Conservation (phyloP, 2,329 filamentous ascomycete species). For the Cryphonectria nitschkei region DNA sequence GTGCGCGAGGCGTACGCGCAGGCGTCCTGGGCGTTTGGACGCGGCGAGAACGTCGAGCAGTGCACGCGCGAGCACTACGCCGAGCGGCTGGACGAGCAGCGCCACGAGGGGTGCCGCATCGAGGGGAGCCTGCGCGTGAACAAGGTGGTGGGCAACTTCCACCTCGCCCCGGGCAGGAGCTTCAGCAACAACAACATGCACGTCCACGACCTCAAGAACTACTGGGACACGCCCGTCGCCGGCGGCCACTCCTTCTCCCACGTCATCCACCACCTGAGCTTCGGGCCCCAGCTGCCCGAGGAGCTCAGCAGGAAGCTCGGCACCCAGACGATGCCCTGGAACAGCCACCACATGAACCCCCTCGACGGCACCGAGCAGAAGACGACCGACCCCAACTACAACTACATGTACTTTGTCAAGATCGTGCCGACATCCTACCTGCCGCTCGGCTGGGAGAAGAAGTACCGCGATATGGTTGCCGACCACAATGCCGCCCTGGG, state of each 20-base stretch:
- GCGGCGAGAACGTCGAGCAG: constrained; percentile 91
- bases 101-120: constrained; percentile 90
- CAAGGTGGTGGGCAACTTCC: constrained; percentile 98
- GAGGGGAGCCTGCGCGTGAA: constrained; percentile 93
- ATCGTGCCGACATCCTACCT: constrained; percentile 96
- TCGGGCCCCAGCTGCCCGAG: constrained; percentile 88
- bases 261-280: constrained; percentile 83
- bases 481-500: constrained; percentile 68
- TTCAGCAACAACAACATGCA: constrained; percentile 98
- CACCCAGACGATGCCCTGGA: constrained; percentile 65
- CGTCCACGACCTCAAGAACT: constrained; percentile 96
- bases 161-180: constrained; percentile 92
- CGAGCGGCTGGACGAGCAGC: constrained; percentile 84
- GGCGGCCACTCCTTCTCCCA: constrained; percentile 87
- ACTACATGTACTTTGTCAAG: constrained; percentile 99
- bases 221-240: constrained; percentile 73
- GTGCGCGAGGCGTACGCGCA: constrained; percentile 92
- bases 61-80: constrained; percentile 93
- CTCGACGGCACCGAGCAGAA: constrained; percentile 79
- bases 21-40: constrained; percentile 90
- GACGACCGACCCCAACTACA: constrained; percentile 82
- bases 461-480: constrained; percentile 43
- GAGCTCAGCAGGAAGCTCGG: constrained; percentile 65
- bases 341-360: constrained; percentile 89
- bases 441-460: constrained; percentile 83